phyloP scores from a whole-genome alignment of 1,139 yeast genomes.

The Candida sojae region DNA sequence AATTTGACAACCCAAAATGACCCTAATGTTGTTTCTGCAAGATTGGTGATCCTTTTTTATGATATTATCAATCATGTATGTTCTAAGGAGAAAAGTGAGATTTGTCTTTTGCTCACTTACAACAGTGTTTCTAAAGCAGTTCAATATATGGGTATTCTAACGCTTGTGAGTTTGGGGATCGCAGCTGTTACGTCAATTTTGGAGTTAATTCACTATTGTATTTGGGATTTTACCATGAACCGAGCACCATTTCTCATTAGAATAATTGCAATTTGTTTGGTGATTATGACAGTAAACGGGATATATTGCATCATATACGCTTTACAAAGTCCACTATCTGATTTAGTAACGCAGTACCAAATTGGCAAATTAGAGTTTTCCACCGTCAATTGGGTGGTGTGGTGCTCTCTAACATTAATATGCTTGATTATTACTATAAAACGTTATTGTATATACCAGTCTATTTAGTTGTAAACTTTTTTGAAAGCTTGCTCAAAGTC shows the following conservation, averaged over 20 bases:
- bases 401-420: constrained; percentile 3
- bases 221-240: neutral
- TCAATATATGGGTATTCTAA: constrained; percentile 4
- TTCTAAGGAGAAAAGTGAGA: constrained; percentile 5
- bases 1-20: constrained; percentile 37
- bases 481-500: constrained; percentile 85
- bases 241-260: neutral
- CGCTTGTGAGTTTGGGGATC: constrained; percentile 1
- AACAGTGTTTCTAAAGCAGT: constrained; percentile 5
- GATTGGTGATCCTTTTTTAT: constrained; percentile 31
- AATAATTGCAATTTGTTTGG: neutral
- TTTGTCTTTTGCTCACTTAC: constrained; percentile 12
- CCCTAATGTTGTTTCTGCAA: constrained; percentile 38
- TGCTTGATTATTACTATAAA: constrained; percentile 1
- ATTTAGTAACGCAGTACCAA: constrained; percentile 4
- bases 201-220: constrained; percentile 1
- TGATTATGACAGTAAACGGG: neutral
- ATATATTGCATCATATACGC: constrained; percentile 3
- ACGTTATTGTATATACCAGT: constrained; percentile 4
- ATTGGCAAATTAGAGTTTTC: constrained; percentile 7
- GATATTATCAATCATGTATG: constrained; percentile 14
- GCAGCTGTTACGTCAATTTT: neutral
- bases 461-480: constrained; percentile 35
- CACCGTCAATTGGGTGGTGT: constrained; percentile 4
- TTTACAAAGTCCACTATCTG: neutral